Evolutionary conservation across 2,329 filamentous ascomycete species (phyloP), one percentile per base, ranked within the genome.

Genomic region (Knufia petricola): DNA sequence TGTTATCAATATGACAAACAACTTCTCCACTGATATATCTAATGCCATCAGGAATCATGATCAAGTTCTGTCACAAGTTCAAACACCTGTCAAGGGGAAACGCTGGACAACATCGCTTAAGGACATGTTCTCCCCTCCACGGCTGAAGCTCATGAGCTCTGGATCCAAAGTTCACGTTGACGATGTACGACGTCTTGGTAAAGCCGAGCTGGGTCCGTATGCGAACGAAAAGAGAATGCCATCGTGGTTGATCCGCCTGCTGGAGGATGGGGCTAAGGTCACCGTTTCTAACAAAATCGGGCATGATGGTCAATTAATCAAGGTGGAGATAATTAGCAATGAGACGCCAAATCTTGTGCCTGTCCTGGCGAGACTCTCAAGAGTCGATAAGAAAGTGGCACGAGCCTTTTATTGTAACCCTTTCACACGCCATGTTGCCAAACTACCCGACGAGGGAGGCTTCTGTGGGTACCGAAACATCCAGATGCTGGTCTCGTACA

Each of bases 381-480:
- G 82, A 34, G 73, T 83, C 48, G 86, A 85, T 58, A 61, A 67
- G 6, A 69, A 70, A 3, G 84, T 87, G 1, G 71, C 77, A 46
- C 78, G 78, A 54, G 85, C 86, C 4, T 95, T 88, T 59, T 71
- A 95, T 28, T 95, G 89, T 63, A 81, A 88, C 59, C 76, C 83
- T 1, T 72, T 74, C 41, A 84, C 87, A 0, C 74, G 81, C 42
- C 89, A 95, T 60, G 75, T 96, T 21, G 86, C 85, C 45, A 94
- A 94, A 60, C 73, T 94, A 46, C 77, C 75, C n/a, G 75, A 72
- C 52, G 89, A 95, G 68, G 88, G 88, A 19, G 85, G 87, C 4
- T 96, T 96, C 63, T 96, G 90, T 62, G 90, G 90, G 2, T 96
- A 95, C 63, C 78, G 90, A 34, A 96, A 94, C 61, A 94, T 95